phyloP scores from a whole-genome alignment of 108 stramenopile genomes.

The Cyclotella atomus region DNA sequence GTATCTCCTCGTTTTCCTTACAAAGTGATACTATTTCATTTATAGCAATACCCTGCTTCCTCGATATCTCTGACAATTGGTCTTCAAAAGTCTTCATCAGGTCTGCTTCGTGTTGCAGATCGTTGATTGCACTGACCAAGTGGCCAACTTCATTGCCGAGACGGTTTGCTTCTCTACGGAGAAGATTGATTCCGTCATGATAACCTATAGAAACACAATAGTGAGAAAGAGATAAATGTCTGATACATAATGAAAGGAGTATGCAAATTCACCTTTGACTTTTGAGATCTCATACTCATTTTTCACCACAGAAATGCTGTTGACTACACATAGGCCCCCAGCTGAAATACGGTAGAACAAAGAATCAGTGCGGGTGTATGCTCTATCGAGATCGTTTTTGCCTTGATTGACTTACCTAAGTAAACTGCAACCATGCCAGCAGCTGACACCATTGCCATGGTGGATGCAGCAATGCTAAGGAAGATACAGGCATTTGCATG shows the following conservation, averaged over 20 bases:
- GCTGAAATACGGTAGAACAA: neutral
- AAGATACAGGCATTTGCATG: too few relatives aligned
- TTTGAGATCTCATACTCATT: neutral
- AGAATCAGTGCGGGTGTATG: neutral
- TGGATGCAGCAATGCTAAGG: neutral
- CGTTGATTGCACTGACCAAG: neutral
- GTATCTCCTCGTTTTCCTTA: slow-evolving; percentile 7
- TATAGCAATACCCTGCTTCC: neutral
- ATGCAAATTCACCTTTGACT: too few relatives aligned
- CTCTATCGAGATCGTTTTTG: too few relatives aligned
- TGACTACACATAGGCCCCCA: neutral
- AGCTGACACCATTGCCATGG: neutral
- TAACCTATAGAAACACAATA: too few relatives aligned
- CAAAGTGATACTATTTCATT: neutral
- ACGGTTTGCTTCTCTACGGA: neutral
- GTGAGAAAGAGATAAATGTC: too few relatives aligned
- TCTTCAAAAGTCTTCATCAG: slow-evolving; percentile 1
- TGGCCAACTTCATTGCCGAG: neutral
- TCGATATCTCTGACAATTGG: neutral
- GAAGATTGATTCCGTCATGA: neutral
- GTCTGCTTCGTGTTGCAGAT: neutral
- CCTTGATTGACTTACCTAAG: too few relatives aligned
- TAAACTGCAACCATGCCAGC: neutral
- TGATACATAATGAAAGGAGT: too few relatives aligned
- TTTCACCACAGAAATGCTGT: neutral